These are phyloP conservation scores for Penicillium bovifimosum DNA, from an alignment of 495 filamentous ascomycete genomes.

Conservation along the genomic window DNA sequence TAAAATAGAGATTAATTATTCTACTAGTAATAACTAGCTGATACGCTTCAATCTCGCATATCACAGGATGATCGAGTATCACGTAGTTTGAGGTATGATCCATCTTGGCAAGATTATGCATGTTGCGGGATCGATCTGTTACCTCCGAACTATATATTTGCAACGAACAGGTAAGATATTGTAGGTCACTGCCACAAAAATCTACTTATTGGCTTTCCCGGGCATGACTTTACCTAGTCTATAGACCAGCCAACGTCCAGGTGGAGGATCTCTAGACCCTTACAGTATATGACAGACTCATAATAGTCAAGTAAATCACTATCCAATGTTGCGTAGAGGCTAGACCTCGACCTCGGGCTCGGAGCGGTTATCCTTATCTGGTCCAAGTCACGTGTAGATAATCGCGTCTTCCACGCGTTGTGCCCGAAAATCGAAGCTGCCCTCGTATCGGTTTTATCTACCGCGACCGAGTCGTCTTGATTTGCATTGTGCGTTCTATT, in stretches of 20 bases:
- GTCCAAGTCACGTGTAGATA: constrained; percentile 29
- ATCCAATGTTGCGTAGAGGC: not conserved
- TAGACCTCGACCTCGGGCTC: too few species aligned
- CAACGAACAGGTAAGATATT: not conserved
- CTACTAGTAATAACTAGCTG: too few species aligned
- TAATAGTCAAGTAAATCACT: not conserved
- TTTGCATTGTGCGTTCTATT: constrained; percentile 10
- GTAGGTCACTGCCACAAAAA: not conserved
- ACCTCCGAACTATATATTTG: not conserved
- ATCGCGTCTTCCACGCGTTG: constrained; percentile 16
- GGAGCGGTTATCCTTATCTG: constrained; percentile 16
- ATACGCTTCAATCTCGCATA: too few species aligned
- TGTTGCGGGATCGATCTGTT: too few species aligned
- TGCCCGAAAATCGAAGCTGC: constrained; percentile 1
- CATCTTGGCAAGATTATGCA: not conserved
- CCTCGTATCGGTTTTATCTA: not conserved
- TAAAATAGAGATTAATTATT: not conserved
- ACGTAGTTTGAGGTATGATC: not conserved
- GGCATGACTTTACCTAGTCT: too few species aligned
- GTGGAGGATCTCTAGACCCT: too few species aligned
- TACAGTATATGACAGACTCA: not conserved
- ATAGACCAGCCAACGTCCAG: too few species aligned
- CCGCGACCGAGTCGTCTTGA: not conserved
- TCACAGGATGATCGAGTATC: too few species aligned
- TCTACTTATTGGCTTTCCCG: not conserved